These are phyloP conservation scores for Oryza australiensis DNA, from an alignment of 176 grass and related monocot genomes.

Conservation along the genomic window DNA sequence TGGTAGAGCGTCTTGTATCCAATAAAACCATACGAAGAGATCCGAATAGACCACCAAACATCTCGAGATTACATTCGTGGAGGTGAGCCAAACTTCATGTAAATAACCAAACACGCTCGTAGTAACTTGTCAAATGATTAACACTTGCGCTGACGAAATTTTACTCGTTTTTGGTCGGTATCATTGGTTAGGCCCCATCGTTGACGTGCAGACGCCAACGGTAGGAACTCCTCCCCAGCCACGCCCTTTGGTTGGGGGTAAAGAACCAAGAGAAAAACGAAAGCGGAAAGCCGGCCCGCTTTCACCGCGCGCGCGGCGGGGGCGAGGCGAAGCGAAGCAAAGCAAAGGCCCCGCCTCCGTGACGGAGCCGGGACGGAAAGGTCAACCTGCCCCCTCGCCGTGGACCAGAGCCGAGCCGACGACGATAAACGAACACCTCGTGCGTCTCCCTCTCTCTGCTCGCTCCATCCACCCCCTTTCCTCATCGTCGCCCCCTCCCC, in stretches of 20 bases:
- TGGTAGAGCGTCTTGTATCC: no score
- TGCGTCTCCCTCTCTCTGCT: background rate
- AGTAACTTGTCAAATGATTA: no score
- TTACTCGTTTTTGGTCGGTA: background rate
- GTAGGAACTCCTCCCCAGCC: background rate
- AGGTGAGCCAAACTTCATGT: no score
- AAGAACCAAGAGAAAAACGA: background rate
- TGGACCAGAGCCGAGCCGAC: slow-evolving; percentile 14
- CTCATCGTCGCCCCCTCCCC: background rate
- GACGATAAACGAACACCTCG: slow-evolving; percentile 42
- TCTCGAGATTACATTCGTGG: no score
- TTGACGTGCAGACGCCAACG: background rate
- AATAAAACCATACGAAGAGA: no score
- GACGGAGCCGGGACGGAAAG: slow-evolving; percentile 17
- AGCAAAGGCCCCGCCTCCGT: background rate
- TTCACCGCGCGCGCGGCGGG: background rate
- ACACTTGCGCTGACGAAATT: background rate
- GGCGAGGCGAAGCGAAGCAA: background rate
- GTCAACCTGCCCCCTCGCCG: slow-evolving; percentile 24
- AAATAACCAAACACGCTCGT: no score
- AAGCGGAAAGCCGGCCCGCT: slow-evolving; percentile 17
- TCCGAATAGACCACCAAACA: no score
- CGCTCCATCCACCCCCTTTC: background rate
- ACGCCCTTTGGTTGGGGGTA: background rate
- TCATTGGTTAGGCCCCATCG: background rate